phyloP scores from a whole-genome alignment of 2,329 filamentous ascomycete species.

The Paracamarosporium sp. region DNA sequence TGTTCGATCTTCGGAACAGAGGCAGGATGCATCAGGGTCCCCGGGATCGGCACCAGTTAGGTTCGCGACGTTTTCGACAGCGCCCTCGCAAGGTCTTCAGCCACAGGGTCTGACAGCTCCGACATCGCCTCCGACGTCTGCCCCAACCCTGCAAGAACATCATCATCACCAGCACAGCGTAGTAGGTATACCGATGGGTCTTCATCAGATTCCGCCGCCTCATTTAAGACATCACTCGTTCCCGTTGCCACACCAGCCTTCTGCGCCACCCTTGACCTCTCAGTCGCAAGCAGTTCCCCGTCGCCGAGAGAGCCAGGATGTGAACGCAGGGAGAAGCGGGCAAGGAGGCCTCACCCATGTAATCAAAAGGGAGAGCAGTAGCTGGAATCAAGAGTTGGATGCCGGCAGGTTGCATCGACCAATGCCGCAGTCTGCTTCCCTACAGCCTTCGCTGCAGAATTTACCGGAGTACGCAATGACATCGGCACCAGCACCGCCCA shows the following conservation, averaged over 20 bases:
- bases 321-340: background rate
- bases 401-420: background rate
- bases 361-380: background rate
- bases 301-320: background rate
- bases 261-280: slow-evolving; percentile 11
- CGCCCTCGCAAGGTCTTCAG: slow-evolving; percentile 23
- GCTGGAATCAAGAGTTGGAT: background rate
- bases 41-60: slow-evolving; percentile 25
- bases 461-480: slow-evolving; percentile 9
- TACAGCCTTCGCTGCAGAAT: slow-evolving; percentile 8
- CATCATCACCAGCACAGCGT: background rate
- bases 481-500: slow-evolving; percentile 4
- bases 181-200: background rate
- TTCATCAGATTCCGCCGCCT: slow-evolving; percentile 12
- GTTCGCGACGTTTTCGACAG: slow-evolving; percentile 26
- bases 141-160: slow-evolving; percentile 10
- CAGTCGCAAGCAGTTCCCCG: background rate
- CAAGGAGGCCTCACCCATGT: background rate
- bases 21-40: slow-evolving; percentile 20
- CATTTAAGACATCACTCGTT: slow-evolving; percentile 21
- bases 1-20: slow-evolving; percentile 23
- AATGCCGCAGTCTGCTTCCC: background rate
- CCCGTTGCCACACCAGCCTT: slow-evolving; percentile 22
- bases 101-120: slow-evolving; percentile 31
- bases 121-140: slow-evolving; percentile 21